Conservation (phyloP, 73 alveolate species). For the Stentor roeselii region DNA sequence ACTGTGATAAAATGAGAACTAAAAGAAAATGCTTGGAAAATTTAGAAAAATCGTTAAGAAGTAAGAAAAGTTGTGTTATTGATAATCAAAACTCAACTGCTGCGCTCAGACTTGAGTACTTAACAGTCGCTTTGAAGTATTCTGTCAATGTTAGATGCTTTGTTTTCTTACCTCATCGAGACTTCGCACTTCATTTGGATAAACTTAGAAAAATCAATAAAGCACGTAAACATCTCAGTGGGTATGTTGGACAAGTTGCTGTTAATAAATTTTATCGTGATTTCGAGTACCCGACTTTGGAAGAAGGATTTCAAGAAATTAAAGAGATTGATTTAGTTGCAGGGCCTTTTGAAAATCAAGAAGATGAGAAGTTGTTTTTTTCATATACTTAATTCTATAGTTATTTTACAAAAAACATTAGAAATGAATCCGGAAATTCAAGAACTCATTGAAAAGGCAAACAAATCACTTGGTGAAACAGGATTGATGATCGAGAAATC, state of each 20-base stretch:
- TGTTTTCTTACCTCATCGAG: constrained; percentile 71
- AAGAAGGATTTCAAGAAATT: constrained; percentile 84
- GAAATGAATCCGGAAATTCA: no score
- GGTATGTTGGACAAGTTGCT: constrained; percentile 76
- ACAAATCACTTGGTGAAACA: no score
- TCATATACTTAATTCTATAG: no score
- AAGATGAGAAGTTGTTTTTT: constrained; percentile 82
- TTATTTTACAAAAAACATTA: no score
- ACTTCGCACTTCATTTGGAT: constrained; percentile 81
- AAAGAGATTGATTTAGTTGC: constrained; percentile 78
- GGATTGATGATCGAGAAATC: no score
- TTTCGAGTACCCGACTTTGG: constrained; percentile 67
- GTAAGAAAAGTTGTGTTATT: constrained; percentile 79
- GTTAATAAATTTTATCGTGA: constrained; percentile 83
- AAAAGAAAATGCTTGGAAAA: constrained; percentile 79
- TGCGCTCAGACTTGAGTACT: constrained; percentile 67
- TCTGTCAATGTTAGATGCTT: constrained; percentile 79
- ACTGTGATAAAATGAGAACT: constrained; percentile 89
- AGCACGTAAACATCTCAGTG: constrained; percentile 80
- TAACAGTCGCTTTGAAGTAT: constrained; percentile 61
- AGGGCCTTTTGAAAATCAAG: constrained; percentile 91
- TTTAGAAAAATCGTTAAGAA: constrained; percentile 60
- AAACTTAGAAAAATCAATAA: constrained; percentile 74
- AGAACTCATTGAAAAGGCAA: no score
- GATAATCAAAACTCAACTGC: constrained; percentile 89